Conservation (phyloP, 2,329 filamentous ascomycete genomes). For the Cordyceps tenuipes region DNA sequence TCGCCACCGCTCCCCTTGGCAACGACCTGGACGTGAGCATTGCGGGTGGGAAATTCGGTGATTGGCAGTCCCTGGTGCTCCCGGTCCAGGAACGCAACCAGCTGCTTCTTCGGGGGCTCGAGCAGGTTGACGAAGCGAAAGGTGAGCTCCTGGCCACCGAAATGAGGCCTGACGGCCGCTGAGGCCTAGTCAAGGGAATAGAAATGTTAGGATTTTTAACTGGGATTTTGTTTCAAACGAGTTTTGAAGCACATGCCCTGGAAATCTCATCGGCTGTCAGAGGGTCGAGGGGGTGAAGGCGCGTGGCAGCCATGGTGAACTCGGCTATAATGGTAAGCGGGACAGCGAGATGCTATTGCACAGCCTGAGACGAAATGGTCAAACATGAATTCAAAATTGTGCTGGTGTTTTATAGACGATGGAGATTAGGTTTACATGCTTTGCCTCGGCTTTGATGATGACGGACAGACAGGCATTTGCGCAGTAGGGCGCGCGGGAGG, state of each 20-base stretch:
- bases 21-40: slow-evolving; percentile 32
- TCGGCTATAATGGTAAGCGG: background rate
- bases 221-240: background rate
- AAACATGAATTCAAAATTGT: too few species aligned
- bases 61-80: slow-evolving; percentile 24
- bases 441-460: too few species aligned
- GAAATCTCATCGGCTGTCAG: slow-evolving; percentile 20
- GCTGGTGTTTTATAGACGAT: too few species aligned
- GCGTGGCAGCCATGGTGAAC: background rate
- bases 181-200: slow-evolving; percentile 16
- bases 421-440: too few species aligned
- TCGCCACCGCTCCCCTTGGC: slow-evolving; percentile 11
- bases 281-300: slow-evolving; percentile 21
- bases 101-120: slow-evolving; percentile 40
- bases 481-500: too few species aligned
- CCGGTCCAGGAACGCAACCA: slow-evolving; percentile 35
- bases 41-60: slow-evolving; percentile 20
- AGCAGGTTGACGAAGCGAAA: slow-evolving; percentile 43
- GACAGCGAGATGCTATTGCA: too few species aligned
- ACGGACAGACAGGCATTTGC: too few species aligned
- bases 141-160: slow-evolving; percentile 20
- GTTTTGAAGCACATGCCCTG: slow-evolving; percentile 10
- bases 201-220: background rate
- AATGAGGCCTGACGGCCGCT: slow-evolving; percentile 16
- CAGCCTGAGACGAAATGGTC: too few species aligned